phyloP scores from a whole-genome alignment of 176 grass and related monocot genomes.

The Aegilops bicornis region DNA sequence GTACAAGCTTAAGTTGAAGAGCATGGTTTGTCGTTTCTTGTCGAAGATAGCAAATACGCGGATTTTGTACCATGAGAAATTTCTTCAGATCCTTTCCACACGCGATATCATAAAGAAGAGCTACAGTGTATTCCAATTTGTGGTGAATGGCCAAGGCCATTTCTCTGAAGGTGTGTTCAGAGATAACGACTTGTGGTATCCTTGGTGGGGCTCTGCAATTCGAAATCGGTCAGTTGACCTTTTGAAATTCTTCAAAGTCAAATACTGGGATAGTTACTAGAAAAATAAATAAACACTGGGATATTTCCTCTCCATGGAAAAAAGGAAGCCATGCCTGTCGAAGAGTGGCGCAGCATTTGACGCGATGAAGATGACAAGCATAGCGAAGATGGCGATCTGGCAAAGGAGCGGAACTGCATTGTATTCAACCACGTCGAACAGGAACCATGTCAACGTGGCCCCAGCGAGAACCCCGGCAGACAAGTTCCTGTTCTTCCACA shows the following conservation, averaged over 20 bases:
- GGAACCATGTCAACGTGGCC: constrained; percentile 65
- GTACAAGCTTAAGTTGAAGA: not conserved
- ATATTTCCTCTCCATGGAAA: not conserved
- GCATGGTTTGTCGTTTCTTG: not conserved
- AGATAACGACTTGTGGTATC: constrained; percentile 61
- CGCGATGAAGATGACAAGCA: constrained; percentile 67
- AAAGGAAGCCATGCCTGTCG: constrained; percentile 38
- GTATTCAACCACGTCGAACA: constrained; percentile 86
- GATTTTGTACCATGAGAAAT: constrained; percentile 70
- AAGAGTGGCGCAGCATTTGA: constrained; percentile 56
- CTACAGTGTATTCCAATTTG: constrained; percentile 33
- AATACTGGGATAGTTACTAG: too few species aligned
- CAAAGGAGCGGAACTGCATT: constrained; percentile 70
- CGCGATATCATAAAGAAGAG: constrained; percentile 62
- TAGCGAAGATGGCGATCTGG: constrained; percentile 49
- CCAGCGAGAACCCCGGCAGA: constrained; percentile 63
- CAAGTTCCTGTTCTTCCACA: constrained; percentile 69
- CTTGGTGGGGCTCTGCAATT: constrained; percentile 44
- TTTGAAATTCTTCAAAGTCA: not conserved
- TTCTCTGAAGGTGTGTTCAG: constrained; percentile 57
- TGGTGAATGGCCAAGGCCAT: constrained; percentile 48
- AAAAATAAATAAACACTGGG: too few species aligned
- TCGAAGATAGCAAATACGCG: not conserved
- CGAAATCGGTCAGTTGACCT: not conserved
- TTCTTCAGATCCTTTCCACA: constrained; percentile 82